Evolutionary conservation across 2,329 filamentous ascomycete genomes (phyloP).

Genomic region (Sporothrix curviconia): DNA sequence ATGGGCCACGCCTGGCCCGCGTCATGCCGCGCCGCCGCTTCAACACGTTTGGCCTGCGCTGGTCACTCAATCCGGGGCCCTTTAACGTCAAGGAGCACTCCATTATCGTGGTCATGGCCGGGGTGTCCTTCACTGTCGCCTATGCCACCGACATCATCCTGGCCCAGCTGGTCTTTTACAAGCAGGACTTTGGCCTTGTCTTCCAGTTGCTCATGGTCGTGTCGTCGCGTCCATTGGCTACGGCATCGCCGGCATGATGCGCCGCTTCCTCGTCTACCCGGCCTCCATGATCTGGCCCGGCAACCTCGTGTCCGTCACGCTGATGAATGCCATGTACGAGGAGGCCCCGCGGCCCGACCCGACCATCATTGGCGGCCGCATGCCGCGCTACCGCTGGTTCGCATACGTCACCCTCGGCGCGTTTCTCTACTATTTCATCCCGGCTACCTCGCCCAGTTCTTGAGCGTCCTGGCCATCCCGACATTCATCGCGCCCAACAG

Average conservation of each 20-base stretch:
- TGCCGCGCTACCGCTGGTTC: slow-evolving; percentile 51
- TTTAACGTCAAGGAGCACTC: slow-evolving; percentile 67
- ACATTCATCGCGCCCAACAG: slow-evolving; percentile 44
- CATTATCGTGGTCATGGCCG: slow-evolving; percentile 64
- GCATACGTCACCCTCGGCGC: slow-evolving; percentile 34
- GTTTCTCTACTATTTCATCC: slow-evolving; percentile 49
- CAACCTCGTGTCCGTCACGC: slow-evolving; percentile 57
- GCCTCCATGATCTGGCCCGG: slow-evolving; percentile 71
- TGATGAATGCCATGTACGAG: slow-evolving; percentile 71
- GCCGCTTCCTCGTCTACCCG: slow-evolving; percentile 57
- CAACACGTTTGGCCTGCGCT: slow-evolving; percentile 45
- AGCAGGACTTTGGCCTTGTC: slow-evolving; percentile 58
- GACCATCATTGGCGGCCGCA: slow-evolving; percentile 53
- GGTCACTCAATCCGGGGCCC: slow-evolving; percentile 58
- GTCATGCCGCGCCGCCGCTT: slow-evolving; percentile 46
- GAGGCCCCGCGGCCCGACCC: slow-evolving; percentile 42
- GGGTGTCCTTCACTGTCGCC: slow-evolving; percentile 61
- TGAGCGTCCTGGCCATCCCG: slow-evolving; percentile 42
- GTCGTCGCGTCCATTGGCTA: slow-evolving; percentile 62
- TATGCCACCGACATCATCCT: slow-evolving; percentile 71
- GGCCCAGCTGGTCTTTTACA: slow-evolving; percentile 65
- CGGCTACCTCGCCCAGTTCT: slow-evolving; percentile 43
- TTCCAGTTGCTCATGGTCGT: slow-evolving; percentile 63
- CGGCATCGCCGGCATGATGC: slow-evolving; percentile 61
- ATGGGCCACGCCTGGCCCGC: slow-evolving; percentile 53